phyloP scores from a whole-genome alignment of 2,329 filamentous ascomycete genomes.

The Pyrenophora tritici-repentis region DNA sequence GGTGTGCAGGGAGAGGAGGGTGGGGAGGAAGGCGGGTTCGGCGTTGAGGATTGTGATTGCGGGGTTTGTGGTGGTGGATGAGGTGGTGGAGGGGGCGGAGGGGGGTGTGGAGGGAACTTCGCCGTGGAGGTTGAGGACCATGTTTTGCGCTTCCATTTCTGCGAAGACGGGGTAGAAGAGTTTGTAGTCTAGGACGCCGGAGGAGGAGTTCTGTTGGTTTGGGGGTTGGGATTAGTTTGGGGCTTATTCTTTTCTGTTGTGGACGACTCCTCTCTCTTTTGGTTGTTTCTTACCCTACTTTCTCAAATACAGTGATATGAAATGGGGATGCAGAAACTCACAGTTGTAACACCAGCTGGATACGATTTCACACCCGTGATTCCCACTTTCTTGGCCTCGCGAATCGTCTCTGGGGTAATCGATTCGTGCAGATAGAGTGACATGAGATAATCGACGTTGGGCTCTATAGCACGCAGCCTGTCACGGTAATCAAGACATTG shows the following conservation, averaged over 20 bases:
- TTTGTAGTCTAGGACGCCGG: conserved; percentile 71
- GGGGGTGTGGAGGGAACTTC: conserved; percentile 67
- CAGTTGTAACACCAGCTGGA: conserved; percentile 52
- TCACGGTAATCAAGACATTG: conserved; percentile 54
- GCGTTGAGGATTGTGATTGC: conserved; percentile 63
- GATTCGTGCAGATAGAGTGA: conserved; percentile 57
- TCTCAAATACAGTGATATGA: no score
- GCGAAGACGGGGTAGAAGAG: conserved; percentile 78
- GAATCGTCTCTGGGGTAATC: conserved; percentile 62
- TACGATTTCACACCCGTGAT: conserved; percentile 76
- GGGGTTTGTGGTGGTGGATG: conserved; percentile 16
- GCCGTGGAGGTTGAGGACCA: conserved; percentile 93
- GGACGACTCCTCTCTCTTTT: no score
- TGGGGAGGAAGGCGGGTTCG: conserved; percentile 80
- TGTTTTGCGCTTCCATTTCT: conserved; percentile 83
- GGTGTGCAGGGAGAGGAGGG: conserved; percentile 71
- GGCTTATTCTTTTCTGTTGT: no score
- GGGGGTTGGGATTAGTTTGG: conserved; percentile 29
- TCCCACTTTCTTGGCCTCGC: conserved; percentile 72
- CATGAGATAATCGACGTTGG: conserved; percentile 58
- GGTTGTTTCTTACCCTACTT: background rate
- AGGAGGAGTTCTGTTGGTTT: conserved; percentile 58
- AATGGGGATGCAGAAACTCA: conserved; percentile 14
- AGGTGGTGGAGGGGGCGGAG: conserved; percentile 16
- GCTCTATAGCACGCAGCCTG: conserved; percentile 52